Base-by-base conservation (phyloP, 768 basidiomycete genomes). In the Kwoniella sp. region DNA sequence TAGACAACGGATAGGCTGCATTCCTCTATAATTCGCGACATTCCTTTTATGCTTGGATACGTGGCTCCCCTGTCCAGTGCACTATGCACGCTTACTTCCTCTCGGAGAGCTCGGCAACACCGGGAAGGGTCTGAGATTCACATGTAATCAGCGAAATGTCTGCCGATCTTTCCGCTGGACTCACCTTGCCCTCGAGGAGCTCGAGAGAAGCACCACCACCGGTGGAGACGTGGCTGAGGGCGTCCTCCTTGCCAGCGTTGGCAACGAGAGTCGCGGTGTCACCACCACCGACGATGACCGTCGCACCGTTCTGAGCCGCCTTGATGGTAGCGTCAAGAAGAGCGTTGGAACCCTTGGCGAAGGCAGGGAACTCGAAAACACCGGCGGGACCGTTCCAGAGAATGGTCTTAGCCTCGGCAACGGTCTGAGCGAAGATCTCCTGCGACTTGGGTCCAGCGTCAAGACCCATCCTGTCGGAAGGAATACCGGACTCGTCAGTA, bases 181-280 rank as follows among this genome's bases (percentile, higher is more conserved):
- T 67, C 66, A 89, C 91, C 85, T 99, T 99, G 76, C 93, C 93
- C 79, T 99, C 93, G 63, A 99, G 81, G 33, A 99, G 81, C 75
- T 99, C 93, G 53, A 99, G 82, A 71, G 86, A 65, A 36, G 73
- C 74, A 58, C 74, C 74, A 58, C 73, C 93, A 57, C 93, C 93
- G 31, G 93, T 99, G 73, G 87, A 89, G 66, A 99, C 89, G 76
- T 99, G 93, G 76, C 87, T 91, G 59, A 99, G 79, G 73, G 89
- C 84, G 63, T 86, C 84, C 75, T 99, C 93, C 15, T 83, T 83
- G 10, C 78, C 79, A 70, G 86, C 81, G 61, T 92, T 83, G n/a
- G 88, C 91, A 48, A 85, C 91, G 29, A 96, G 81, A 5, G 93
- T 96, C n/a, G 93, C 93, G 34, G 65, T 65, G 57, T 68, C 67